Percentiles rank a stretch among this genome's conserved stretches.
phyloP scores from a whole-genome alignment of 208 protist genomes.

The Trypanosoma theileri region DNA sequence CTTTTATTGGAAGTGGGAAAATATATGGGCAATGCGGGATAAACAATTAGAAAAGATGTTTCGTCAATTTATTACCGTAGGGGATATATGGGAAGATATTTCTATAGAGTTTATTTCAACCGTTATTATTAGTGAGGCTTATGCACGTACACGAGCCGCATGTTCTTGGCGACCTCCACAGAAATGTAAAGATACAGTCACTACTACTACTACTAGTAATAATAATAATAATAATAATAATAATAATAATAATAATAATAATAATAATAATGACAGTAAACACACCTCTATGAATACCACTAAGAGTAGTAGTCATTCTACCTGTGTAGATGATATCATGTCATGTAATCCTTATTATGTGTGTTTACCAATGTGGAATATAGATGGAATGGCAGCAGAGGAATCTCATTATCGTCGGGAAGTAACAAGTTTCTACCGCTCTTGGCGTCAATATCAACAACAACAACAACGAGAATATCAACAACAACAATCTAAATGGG shows the following conservation, averaged over 20 bases:
- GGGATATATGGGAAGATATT: slow-evolving; percentile 3
- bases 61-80: not conserved
- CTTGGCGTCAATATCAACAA: slow-evolving; percentile 12
- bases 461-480: not conserved
- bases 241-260: not conserved
- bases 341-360: slow-evolving; percentile 13
- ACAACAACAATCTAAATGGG: not conserved
- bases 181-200: not conserved
- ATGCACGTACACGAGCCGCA: slow-evolving; percentile 11
- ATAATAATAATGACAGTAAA: not conserved
- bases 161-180: slow-evolving; percentile 1
- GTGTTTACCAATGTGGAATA: slow-evolving; percentile 13
- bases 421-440: not conserved
- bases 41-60: slow-evolving; percentile 11
- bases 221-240: not conserved
- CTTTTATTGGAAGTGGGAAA: slow-evolving; percentile 7
- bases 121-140: slow-evolving; percentile 12
- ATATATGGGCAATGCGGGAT: slow-evolving; percentile 14
- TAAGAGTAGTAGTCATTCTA: not conserved
- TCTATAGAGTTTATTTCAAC: slow-evolving; percentile 18
- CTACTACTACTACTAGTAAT: not conserved
- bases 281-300: not conserved
- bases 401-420: slow-evolving; percentile 14
- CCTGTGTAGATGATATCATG: not conserved
- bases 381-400: not conserved